Evolutionary conservation across 2,329 filamentous ascomycete genomes (phyloP), one percentile per base, ranked within the genome.

Genomic region (Colletotrichum tanaceti): DNA sequence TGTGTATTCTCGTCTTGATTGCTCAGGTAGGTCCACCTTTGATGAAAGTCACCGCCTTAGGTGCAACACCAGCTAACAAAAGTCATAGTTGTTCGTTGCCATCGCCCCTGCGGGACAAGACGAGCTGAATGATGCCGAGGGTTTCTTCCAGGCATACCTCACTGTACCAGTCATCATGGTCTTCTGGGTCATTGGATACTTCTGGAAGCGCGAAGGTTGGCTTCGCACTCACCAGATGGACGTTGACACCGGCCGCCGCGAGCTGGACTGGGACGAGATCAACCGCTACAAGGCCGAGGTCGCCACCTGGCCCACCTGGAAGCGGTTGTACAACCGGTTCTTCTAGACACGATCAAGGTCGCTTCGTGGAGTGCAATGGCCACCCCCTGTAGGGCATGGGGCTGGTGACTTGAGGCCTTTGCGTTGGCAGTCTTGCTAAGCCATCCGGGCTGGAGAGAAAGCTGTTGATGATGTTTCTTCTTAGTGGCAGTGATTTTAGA

Each of bases 1-100:
- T 92, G 39, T 87, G 87, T 71, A 72, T 86, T 13, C 70, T 91
- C 2, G 85, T 89, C 7, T 77, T 89, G 35, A 78, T 86, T 35
- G 87, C 87, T 13, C 86, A 88, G 75, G 74, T 83, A 71, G 46
- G 46, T 11, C 14, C 73, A 81, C 69, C 61, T 74, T 60, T 73
- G 67, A 1, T 0, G 28, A 35, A 7, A 14, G 18, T 14, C 9
- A 1, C 1, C 14, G 16, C 22, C 35, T 2, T 3, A 24, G 13
- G 7, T 0, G 16, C 41, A 32, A 9, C n/a, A 22, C 4, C 11
- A 11, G 9, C 28, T 22, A 35, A 35, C 13, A 2, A 16, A n/a
- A 4, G 1, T 20, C 1, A 1, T 4, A 65, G 79, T 83, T 85
- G 72, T 86, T 84, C 71, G 80, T 80, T 3, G 83, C 84, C 4